Evolutionary conservation across 306 rosid genomes (phyloP), one percentile per base, ranked within the genome.

Genomic region (Rubus parviflorus): DNA sequence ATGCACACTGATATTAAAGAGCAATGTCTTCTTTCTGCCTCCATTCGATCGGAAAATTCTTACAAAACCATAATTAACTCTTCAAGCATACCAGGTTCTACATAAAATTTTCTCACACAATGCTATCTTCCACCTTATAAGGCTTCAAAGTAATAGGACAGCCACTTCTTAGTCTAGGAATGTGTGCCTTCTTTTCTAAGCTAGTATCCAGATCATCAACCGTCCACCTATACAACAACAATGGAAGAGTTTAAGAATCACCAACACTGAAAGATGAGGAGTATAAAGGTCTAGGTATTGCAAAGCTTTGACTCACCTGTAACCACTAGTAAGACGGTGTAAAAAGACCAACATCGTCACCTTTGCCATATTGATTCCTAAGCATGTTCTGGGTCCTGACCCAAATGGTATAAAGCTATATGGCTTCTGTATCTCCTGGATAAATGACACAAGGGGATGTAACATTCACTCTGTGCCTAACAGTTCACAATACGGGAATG

Each of bases 361-460:
- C 79, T 83, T 89, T 22, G 92, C 91, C 92, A 91, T 85, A 62
- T 89, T 91, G 25, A 81, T 88, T 65, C 97, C 91, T n/a, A 89
- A 78, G 83, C 97, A 88, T 48, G 94, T 88, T 82, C 97, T 86
- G 10, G 92, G 88, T 75, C 97, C 94, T 66, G 91, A 79, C 60
- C 94, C 97, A 71, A 88, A 91, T 72, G 94, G 92, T 53, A 86
- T 80, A 78, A 78, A 88, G 80, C 85, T 88, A 83, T 83, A 88
- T 23, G 97, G 92, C 90, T 86, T 91, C 77, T 81, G 90, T 81
- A 77, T 85, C 85, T 85, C 91, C 91, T 86, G 92, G 72, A 76
- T 17, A 67, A 35, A 70, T 62, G 46, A 53, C 46, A 43, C 63
- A 51, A 56, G 22, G 38, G 46, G 17, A 4, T 16, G 68, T 46